Base-by-base conservation (phyloP, 192 early-diverging fungal genomes). In the Backusella mclennaniae region DNA sequence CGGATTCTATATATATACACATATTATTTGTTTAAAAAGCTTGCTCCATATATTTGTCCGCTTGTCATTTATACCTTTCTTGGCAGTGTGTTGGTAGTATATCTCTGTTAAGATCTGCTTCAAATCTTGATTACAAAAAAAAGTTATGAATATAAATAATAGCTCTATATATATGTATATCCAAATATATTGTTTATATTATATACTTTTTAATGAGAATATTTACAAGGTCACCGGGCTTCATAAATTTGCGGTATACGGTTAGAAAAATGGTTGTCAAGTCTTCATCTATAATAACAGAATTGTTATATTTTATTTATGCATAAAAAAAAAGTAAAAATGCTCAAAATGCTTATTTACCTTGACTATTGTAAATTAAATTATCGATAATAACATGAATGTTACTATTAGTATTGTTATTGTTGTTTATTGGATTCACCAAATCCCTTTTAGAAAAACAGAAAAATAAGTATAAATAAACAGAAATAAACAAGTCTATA, bases 161-260 rank as follows among this genome's bases (percentile, higher is more conserved):
- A 11, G 12, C 11, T 12, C 38, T 29, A 17, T 31, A 6, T 71
- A 14, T 19, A 8, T 33, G 11, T 35, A 66, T 23, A 41, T 4
- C n/a, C 31, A 31, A 5, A 35, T 79, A 49, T 35, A 6, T 35
- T 33, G 31, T 5, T 19, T 76, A 0, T 49, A 19, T 6, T 19
- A 17, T 29, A 9, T 75, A 83, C 77, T 71, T 78, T 75, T 76
- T 52, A 19, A 79, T 77, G 19, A 83, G 44, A n/a, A 59, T 29
- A 17, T 80, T 70, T 42, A 80, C 67, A 23, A 83, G 42, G 17
- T 79, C 73, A 46, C 67, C 33, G 9, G 82, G 82, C n/a, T 68
- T 73, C 76, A 83, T 83, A 31, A 83, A 80, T 46, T 79, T 76
- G 23, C 82, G 74, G 69, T 74, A 83, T 15, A 83, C 76, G 17